These are phyloP conservation scores for Ophioceras dolichostomum DNA, from an alignment of 2,329 filamentous ascomycete genomes.

Conservation along the genomic window DNA sequence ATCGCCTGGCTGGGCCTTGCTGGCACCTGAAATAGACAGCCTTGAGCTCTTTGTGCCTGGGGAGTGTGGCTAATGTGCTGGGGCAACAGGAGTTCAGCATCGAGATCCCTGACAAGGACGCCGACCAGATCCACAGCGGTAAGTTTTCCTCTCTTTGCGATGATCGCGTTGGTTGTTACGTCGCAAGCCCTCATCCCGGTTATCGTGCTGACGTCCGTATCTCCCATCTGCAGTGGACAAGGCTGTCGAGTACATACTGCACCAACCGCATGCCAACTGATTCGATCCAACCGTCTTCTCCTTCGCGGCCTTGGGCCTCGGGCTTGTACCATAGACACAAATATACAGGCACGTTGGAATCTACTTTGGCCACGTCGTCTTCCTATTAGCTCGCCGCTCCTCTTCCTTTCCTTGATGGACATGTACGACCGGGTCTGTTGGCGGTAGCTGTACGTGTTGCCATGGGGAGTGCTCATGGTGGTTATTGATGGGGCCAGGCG, in stretches of 20 bases:
- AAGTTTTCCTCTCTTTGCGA: slow-evolving; percentile 29
- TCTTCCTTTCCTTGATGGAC: too few species aligned
- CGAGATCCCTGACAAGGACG: slow-evolving; percentile 96
- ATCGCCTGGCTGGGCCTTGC: too few species aligned
- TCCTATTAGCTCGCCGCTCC: too few species aligned
- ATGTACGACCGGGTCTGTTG: too few species aligned
- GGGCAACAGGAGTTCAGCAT: slow-evolving; percentile 58
- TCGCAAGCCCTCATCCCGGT: too few species aligned
- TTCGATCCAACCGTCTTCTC: slow-evolving; percentile 5
- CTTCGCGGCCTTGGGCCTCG: too few species aligned
- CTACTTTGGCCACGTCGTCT: neutral
- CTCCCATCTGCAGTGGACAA: slow-evolving; percentile 57
- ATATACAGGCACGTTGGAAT: slow-evolving; percentile 2
- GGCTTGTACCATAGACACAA: slow-evolving; percentile 7
- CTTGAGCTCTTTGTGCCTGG: neutral
- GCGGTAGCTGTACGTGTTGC: too few species aligned
- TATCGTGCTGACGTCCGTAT: slow-evolving; percentile 1
- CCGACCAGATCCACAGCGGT: slow-evolving; percentile 89
- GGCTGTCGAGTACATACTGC: slow-evolving; percentile 87
- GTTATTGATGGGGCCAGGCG: too few species aligned
- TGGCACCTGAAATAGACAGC: too few species aligned
- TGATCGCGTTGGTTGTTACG: too few species aligned
- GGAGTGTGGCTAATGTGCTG: neutral
- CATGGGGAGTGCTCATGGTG: too few species aligned
- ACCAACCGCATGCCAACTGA: slow-evolving; percentile 80